phyloP scores from a whole-genome alignment of 2,329 filamentous ascomycete genomes.

The Neoarthrinium moseri region DNA sequence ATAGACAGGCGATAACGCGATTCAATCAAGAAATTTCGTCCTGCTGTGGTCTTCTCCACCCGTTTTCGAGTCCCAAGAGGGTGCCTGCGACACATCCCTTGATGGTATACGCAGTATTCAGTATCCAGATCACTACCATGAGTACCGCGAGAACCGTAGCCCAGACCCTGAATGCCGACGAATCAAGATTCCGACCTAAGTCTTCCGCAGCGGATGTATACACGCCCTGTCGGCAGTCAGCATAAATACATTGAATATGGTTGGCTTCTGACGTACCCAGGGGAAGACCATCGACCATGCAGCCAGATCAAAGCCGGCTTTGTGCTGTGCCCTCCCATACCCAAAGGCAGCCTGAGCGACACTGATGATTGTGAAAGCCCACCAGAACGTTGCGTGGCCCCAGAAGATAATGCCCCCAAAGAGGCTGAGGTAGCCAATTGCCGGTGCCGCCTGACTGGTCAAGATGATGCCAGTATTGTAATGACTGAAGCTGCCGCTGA shows the following conservation, averaged over 20 bases:
- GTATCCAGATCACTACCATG: slow-evolving; percentile 30
- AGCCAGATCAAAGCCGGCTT: background rate
- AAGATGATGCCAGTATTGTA: slow-evolving; percentile 33
- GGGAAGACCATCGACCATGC: background rate
- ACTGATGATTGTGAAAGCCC: slow-evolving; percentile 35
- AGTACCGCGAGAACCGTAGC: slow-evolving; percentile 33
- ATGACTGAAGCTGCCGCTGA: slow-evolving; percentile 25
- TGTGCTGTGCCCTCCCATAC: background rate
- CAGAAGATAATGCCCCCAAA: slow-evolving; percentile 36
- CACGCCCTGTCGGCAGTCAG: slow-evolving; percentile 26
- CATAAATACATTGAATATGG: background rate
- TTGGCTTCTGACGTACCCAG: background rate
- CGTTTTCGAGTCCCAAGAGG: background rate
- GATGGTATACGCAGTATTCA: background rate
- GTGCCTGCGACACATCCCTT: background rate
- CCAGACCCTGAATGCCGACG: slow-evolving; percentile 34
- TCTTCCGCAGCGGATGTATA: slow-evolving; percentile 36
- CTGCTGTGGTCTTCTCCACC: background rate
- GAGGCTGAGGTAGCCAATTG: slow-evolving; percentile 31
- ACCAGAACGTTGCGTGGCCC: slow-evolving; percentile 40
- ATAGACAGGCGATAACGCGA: background rate
- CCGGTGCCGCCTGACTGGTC: slow-evolving; percentile 26
- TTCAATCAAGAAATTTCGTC: background rate
- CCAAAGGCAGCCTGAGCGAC: slow-evolving; percentile 21
- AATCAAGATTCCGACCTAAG: slow-evolving; percentile 35